Base-by-base conservation (phyloP, 169 alveolate species). In the Cryptosporidium ubiquitum region DNA sequence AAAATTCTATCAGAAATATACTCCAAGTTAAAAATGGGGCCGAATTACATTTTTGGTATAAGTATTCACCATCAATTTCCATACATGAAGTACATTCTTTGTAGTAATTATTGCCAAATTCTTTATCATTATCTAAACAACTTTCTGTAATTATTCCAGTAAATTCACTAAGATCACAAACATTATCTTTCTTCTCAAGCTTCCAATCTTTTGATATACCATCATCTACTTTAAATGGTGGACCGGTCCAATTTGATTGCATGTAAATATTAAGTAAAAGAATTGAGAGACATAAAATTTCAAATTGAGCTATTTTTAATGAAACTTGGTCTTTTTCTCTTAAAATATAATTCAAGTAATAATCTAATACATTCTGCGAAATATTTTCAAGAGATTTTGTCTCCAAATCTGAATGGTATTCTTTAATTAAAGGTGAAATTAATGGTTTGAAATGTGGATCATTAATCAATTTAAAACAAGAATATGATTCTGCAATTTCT, bases 221-320 rank as follows among this genome's bases (percentile, higher is more conserved):
- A 12, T 58, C 73, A 23, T 57, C 75, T 37, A 79, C 37, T 29
- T 26, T 79, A 37, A 42, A 40, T 26, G 89, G 89, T 9, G 89
- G 89, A 7, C 89, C 89, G 1, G 89, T 79, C 89, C 89, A 79
- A 39, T 79, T 79, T 79, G 68, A 35, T 33, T 79, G 89, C 75
- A 79, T 61, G 52, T 79, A 79, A 58, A 79, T 61, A 61, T 79
- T 79, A 1, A 79, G 40, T 16, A 79, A 42, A 37, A 79, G 69
- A 39, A 79, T 79, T 31, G 75, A 58, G 9, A 79, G 23, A 33
- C 79, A 79, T 61, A 79, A 58, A 39, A 79, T 64, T 29, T 79
- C 89, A 64, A 79, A 79, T 47, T 79, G 89, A 33, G 66, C 47
- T 29, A 79, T 31, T 61, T 29, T 79, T 26, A 23, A 29, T 12